Evolutionary conservation across 1,284 basidiomycete species (phyloP), one percentile per base, ranked within the genome.

Genomic region (Rhizopogon parksii): DNA sequence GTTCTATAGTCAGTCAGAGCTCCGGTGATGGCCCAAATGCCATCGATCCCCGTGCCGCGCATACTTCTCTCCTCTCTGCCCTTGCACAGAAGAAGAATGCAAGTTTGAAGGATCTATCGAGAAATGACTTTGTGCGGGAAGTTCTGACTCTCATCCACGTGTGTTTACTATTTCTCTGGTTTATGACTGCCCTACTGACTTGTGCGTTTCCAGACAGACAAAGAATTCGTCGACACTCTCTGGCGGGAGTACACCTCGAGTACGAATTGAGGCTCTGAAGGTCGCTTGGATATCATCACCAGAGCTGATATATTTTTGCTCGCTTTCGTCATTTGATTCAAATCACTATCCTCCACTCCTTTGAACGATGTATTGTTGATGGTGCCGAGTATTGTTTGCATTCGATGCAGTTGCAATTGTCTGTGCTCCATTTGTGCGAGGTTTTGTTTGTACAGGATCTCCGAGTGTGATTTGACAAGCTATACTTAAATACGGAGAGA

Each of bases 101-200:
- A 61, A 60, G 46, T 46, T 37, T 65, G 50, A 57, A 46, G 47
- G 43, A 32, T 40, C 55, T 80, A 55, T 73, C 74, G 49, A 75
- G 74, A 61, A 83, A 79, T 47, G 80, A 80, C 40, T 90, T 90
- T 63, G 74, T 88, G 32, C 70, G 73, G 49, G 80, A 87, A 62
- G 68, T 90, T 49, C 65, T 87, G 59, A 79, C 76, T 24, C 70
- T 89, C 58, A 78, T 89, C 51, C 81, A 87, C 64, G 85, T 89
- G 51, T 62, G 83, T 75, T 32, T 24, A 30, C 40, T 42, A 15
- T 51, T 35, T 45, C 24, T 42, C 25, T 27, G 6, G 40, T 47
- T 17, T 7, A 14, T 6, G 47, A 30, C 46, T 25, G 5, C 6
- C 34, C 21, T 45, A 21, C 53, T 58, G 51, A 51, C 50, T 51